These are phyloP conservation scores for Mycena vitilis DNA, from an alignment of 768 basidiomycete genomes.

Conservation along the genomic window DNA sequence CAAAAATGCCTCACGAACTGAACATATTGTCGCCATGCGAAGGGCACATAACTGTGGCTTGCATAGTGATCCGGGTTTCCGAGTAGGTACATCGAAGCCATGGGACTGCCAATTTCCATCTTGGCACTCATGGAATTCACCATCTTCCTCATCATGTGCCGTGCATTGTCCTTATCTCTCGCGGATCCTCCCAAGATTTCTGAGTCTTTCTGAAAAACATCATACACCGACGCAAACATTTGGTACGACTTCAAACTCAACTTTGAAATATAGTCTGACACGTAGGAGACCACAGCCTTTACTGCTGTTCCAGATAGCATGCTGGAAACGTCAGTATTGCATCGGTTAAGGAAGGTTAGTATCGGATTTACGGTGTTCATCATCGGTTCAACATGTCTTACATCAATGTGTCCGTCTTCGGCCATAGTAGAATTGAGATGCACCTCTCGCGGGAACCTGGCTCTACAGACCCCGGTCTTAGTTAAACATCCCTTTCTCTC, in stretches of 20 bases:
- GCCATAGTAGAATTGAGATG: too few relatives aligned
- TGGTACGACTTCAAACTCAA: not conserved
- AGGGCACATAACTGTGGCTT: too few relatives aligned
- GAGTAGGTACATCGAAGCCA: constrained; percentile 45
- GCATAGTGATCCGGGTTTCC: constrained; percentile 34
- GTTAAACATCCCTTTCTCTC: constrained; percentile 21
- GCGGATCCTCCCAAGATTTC: not conserved
- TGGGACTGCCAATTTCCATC: constrained; percentile 47
- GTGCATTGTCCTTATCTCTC: not conserved
- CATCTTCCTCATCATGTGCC: not conserved
- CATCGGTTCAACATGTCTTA: too few relatives aligned
- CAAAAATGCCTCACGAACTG: too few relatives aligned
- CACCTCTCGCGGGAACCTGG: too few relatives aligned
- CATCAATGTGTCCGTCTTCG: too few relatives aligned
- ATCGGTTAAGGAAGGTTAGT: not conserved
- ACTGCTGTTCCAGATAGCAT: not conserved
- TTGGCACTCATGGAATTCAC: constrained; percentile 22
- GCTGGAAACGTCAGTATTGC: not conserved
- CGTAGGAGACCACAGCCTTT: constrained; percentile 2
- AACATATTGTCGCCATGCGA: too few relatives aligned
- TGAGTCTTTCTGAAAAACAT: not conserved
- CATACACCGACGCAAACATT: too few relatives aligned
- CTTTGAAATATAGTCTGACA: constrained; percentile 3
- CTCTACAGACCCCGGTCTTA: not conserved
- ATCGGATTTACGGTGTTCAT: too few relatives aligned